Base-by-base conservation (phyloP, 495 filamentous ascomycete species). In the Glarea lozoyensis region DNA sequence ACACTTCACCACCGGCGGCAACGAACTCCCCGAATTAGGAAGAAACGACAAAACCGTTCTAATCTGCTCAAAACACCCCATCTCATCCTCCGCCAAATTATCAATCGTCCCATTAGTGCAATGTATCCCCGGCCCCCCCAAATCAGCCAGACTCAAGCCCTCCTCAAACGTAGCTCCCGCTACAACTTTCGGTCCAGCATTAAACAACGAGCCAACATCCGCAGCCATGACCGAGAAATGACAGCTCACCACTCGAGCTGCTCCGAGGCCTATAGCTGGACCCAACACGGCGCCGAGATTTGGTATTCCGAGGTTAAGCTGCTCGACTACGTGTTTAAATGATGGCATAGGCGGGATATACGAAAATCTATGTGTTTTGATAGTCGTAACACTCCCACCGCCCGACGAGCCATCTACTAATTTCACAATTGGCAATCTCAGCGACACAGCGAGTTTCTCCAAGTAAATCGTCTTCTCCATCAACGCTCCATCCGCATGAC, bases 221-320 rank as follows among this genome's bases (percentile, higher is more conserved):
- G 64, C 73, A 4, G 76, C 75, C 75, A 81, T 82, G 35, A 82
- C 76, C 7, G 72, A 75, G 52, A 82, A 82, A 49, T 81, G 78
- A 41, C 76, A 79, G 0, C 66, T 66, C 1, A 75, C 73, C 0
- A 79, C 72, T 39, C 78, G 53, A 0, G 78, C 76, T 9, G 77
- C 76, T 4, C 78, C 78, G 9, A 82, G 68, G 2, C 78, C 77
- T 45, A 81, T 78, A 6, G 76, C 77, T 11, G 77, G 76, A 1
- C 76, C 76, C 19, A 81, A 58, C 4, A 80, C 73, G 12, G 76
- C 76, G 6, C 75, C 77, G 11, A 81, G 50, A 47, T 79, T 79
- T 2, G 76, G 75, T 24, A 81, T 80, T 0, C 76, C 76, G 42
- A 70, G 57, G 57, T 80, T 79, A 58, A 80, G 60, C 54, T 79